Percentiles rank a stretch among this genome's conserved stretches.
phyloP scores from a whole-genome alignment of 2,329 filamentous ascomycete species.

The Fusarium praegraminearum region DNA sequence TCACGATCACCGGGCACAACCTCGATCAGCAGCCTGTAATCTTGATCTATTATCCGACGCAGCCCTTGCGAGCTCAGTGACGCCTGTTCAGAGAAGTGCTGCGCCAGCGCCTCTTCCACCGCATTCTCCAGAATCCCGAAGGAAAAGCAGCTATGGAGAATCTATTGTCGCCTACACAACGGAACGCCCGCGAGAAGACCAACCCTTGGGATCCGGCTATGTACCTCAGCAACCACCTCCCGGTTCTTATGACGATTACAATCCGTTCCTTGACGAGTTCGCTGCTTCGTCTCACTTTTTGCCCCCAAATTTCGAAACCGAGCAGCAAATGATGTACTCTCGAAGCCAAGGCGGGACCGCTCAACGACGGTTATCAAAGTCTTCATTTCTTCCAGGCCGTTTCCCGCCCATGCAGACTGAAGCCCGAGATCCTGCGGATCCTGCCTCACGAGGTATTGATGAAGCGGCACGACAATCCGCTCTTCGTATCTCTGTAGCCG shows the following conservation, averaged over 20 bases:
- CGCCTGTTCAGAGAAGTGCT: slow-evolving; percentile 64
- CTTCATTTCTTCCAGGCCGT: slow-evolving; percentile 65
- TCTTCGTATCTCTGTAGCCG: slow-evolving; percentile 65
- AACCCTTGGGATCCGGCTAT: slow-evolving; percentile 56
- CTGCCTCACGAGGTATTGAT: slow-evolving; percentile 45
- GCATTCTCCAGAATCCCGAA: slow-evolving; percentile 55
- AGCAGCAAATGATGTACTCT: slow-evolving; percentile 66
- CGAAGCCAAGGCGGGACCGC: slow-evolving; percentile 56
- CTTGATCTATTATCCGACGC: slow-evolving; percentile 70
- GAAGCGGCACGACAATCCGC: slow-evolving; percentile 51
- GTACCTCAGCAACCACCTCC: slow-evolving; percentile 47
- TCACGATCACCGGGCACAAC: slow-evolving; percentile 61
- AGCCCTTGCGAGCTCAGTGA: slow-evolving; percentile 68
- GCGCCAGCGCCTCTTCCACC: slow-evolving; percentile 59
- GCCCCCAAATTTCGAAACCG: slow-evolving; percentile 65
- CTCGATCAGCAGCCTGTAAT: slow-evolving; percentile 65
- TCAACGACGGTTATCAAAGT: slow-evolving; percentile 59
- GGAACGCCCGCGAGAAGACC: slow-evolving; percentile 63
- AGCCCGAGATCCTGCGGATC: slow-evolving; percentile 56
- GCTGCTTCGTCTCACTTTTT: slow-evolving; percentile 66
- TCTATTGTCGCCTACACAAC: slow-evolving; percentile 57
- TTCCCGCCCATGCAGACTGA: slow-evolving; percentile 68
- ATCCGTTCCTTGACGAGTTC: slow-evolving; percentile 70
- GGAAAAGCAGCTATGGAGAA: slow-evolving; percentile 63
- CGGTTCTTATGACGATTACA: slow-evolving; percentile 66